Evolutionary conservation across 2,329 filamentous ascomycete genomes (phyloP), one percentile per base, ranked within the genome.

Genomic region (Bipolaris gigantea): DNA sequence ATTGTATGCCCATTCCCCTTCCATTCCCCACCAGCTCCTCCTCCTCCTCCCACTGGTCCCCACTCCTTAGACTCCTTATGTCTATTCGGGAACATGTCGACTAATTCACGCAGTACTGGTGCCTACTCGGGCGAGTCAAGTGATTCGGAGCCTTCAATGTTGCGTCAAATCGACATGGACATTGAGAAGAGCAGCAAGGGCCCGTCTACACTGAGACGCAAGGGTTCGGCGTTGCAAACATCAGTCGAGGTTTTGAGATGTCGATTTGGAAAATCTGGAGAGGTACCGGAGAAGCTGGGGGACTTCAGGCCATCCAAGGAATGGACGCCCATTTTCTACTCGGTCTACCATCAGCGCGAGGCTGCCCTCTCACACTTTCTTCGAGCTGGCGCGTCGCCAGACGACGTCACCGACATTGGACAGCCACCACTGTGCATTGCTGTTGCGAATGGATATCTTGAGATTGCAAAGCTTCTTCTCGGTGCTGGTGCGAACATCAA

Each of bases 351-450:
- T 50, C 62, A 67, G 48, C 68, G 71, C 4, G 67, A 72, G 44
- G 67, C 70, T 15, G 71, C 71, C 7, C 64, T 73, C 2, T 53
- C 59, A 43, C 67, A 71, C 53, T 73, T 68, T 30, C 50, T 73
- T 25, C 60, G 59, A 44, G 56, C 46, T 27, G 71, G 69, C 3
- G 62, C 63, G 25, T 65, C 63, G 18, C 64, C 68, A n/a, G 64
- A 73, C 49, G 66, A 61, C 44, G 39, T 50, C 18, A 54, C 59
- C 34, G 59, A 54, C 15, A 58, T 56, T 23, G 64, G 64, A 5
- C 52, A 64, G 23, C 63, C 65, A 38, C 68, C 69, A 4, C 41
- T 73, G 7, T 71, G 65, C 48, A 59, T 73, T 27, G 70, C 70
- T 21, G 57, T 66, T 35, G 62, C 61, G 10, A 64, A 56, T 36